Conservation (phyloP, 192 early-diverging fungal species). For the Linnemannia elongata region DNA sequence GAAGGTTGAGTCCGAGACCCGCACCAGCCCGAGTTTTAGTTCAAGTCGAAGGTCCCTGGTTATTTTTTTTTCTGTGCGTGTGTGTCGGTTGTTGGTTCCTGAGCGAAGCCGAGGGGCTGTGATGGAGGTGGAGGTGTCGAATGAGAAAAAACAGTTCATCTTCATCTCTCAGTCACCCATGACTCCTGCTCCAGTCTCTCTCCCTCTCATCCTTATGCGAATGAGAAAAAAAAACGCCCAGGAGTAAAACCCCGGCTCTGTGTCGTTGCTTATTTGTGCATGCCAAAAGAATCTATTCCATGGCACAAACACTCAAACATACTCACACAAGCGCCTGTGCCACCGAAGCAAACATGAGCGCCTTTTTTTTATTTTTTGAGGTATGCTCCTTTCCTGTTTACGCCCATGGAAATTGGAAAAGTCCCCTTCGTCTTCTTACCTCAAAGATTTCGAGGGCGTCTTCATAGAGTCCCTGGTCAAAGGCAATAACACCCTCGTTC, state of each 20-base stretch:
- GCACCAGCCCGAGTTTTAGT: background rate
- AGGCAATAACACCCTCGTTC: constrained; percentile 81
- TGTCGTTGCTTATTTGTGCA: too few species aligned
- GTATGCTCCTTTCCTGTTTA: background rate
- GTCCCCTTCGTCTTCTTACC: constrained; percentile 60
- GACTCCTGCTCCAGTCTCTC: too few species aligned
- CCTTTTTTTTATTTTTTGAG: background rate
- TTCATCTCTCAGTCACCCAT: background rate
- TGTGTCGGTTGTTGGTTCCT: background rate
- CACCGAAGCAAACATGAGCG: too few species aligned
- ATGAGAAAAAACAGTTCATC: background rate
- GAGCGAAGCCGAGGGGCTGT: background rate
- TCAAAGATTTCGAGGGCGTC: constrained; percentile 76
- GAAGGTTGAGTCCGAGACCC: constrained; percentile 3
- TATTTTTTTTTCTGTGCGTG: background rate
- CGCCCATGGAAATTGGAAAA: background rate
- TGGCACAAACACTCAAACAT: too few species aligned
- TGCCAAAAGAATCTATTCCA: too few species aligned
- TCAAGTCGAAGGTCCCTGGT: background rate
- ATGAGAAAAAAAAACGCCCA: too few species aligned
- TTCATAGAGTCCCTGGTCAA: constrained; percentile 80
- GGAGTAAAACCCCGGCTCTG: too few species aligned
- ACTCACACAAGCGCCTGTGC: too few species aligned
- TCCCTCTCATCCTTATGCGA: too few species aligned
- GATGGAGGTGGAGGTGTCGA: background rate